phyloP scores from a whole-genome alignment of 352 stramenopile species.

The Phytophthora brassicae region DNA sequence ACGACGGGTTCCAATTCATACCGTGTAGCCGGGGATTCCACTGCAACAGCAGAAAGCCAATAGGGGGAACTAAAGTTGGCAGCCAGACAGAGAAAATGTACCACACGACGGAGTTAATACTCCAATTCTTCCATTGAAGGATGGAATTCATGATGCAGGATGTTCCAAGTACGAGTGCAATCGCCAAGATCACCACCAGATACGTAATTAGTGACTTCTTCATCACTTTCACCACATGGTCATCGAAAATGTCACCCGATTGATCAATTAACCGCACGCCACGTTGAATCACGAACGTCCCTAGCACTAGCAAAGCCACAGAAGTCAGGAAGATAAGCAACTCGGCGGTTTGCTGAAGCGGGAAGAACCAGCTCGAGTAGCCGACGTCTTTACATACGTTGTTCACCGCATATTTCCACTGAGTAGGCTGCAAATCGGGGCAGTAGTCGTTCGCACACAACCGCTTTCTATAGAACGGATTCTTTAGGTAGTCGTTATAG shows the following conservation, averaged over 20 bases:
- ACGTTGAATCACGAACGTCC: constrained; percentile 67
- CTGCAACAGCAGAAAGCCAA: constrained; percentile 80
- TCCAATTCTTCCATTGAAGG: constrained; percentile 63
- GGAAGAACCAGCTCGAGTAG: constrained; percentile 69
- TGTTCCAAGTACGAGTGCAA: constrained; percentile 64
- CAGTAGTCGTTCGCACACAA: constrained; percentile 78
- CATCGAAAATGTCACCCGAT: constrained; percentile 71
- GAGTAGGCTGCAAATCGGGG: constrained; percentile 73
- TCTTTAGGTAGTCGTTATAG: constrained; percentile 88
- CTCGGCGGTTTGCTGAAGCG: constrained; percentile 47
- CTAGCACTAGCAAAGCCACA: constrained; percentile 64
- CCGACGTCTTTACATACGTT: constrained; percentile 68
- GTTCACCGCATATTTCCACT: constrained; percentile 75
- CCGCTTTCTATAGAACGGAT: constrained; percentile 67
- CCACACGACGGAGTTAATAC: constrained; percentile 75
- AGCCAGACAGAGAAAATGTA: constrained; percentile 83
- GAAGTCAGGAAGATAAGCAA: constrained; percentile 67
- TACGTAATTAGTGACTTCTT: constrained; percentile 82
- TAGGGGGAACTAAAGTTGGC: constrained; percentile 67
- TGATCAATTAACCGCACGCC: constrained; percentile 73
- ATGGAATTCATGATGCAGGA: constrained; percentile 65
- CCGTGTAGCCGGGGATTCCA: constrained; percentile 80
- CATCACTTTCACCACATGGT: constrained; percentile 75
- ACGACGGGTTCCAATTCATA: constrained; percentile 67
- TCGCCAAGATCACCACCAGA: constrained; percentile 69